Evolutionary conservation across 345 rosid species (phyloP).

Genomic region (Ricinus communis): DNA sequence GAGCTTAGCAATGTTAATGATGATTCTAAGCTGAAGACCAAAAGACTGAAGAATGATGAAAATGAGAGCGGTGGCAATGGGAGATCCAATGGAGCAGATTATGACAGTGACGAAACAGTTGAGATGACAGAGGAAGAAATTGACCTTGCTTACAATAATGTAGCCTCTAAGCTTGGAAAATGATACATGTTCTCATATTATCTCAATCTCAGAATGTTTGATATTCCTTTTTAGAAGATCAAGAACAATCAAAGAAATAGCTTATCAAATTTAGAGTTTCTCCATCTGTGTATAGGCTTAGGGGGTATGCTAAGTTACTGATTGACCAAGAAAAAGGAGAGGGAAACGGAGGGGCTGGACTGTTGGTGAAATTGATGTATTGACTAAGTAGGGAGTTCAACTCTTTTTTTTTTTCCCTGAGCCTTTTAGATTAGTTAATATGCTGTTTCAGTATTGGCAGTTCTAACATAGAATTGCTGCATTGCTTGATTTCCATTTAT

Average conservation of each 20-base stretch:
- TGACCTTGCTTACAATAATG: constrained; percentile 48
- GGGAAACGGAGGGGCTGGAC: too few species aligned
- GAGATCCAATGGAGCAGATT: constrained; percentile 30
- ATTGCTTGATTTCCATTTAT: too few species aligned
- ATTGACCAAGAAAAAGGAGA: too few species aligned
- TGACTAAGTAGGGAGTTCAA: too few species aligned
- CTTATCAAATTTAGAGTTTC: background rate
- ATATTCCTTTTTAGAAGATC: background rate
- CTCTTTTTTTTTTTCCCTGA: too few species aligned
- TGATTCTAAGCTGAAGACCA: constrained; percentile 16
- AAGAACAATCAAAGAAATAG: background rate
- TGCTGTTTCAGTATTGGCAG: too few species aligned
- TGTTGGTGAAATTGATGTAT: too few species aligned
- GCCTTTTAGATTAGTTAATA: too few species aligned
- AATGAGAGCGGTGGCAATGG: constrained; percentile 7
- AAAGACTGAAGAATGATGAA: constrained; percentile 29
- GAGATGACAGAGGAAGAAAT: constrained; percentile 96
- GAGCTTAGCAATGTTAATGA: constrained; percentile 38
- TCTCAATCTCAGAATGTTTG: background rate
- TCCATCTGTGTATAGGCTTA: too few species aligned
- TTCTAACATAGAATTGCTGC: too few species aligned
- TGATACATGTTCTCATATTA: background rate
- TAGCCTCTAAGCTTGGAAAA: constrained; percentile 33
- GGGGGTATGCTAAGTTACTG: too few species aligned
- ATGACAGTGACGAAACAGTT: constrained; percentile 79